Evolutionary conservation across 495 filamentous ascomycete species (phyloP), one percentile per base, ranked within the genome.

Genomic region (Patellaria atrata): DNA sequence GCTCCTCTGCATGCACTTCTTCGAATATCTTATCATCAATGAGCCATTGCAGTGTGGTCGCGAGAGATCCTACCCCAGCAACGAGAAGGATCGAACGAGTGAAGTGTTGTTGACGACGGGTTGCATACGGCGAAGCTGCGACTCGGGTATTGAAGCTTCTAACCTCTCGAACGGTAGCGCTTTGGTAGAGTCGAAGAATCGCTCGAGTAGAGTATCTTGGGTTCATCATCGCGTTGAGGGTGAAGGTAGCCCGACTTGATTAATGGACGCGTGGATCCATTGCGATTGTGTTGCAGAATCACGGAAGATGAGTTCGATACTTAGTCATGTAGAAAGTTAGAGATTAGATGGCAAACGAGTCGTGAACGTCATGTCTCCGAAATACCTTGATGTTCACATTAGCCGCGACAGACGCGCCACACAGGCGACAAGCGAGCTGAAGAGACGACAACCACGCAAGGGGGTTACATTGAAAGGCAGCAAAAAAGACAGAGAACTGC

Each of bases 1-100:
- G 51, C 14, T 53, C 57, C 45, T 75, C 70, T 18, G 71, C 65
- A 30, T 66, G 55, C 13, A 61, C 41, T 20, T 53, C 53, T 11
- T 44, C 37, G n/a, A 47, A 40, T 17, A 55, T 18, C 13, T 18
- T 19, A 11, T 38, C 35, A 18, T 37, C 43, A 21, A 31, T 37
- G 37, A 32, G 40, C 48, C 48, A 55, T 37, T 52, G 48, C 37
- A 32, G 48, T 21, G 38, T 35, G 17, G 43, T 40, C 6, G 47
- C 49, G 22, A 44, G 22, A 4, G 37, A 39, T 15, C 42, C 43
- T 14, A 52, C 38, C 17, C 33, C 26, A 3, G 52, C 42, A 30
- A 55, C 49, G 29, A 41, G 24, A 9, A 36, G 35, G 22, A 55
- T 35, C 15, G 52, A 55, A 14, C 52, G 45, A 15, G 45, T 27